phyloP scores from a whole-genome alignment of 1,284 basidiomycete species.

The Cryptococcus hybrid region DNA sequence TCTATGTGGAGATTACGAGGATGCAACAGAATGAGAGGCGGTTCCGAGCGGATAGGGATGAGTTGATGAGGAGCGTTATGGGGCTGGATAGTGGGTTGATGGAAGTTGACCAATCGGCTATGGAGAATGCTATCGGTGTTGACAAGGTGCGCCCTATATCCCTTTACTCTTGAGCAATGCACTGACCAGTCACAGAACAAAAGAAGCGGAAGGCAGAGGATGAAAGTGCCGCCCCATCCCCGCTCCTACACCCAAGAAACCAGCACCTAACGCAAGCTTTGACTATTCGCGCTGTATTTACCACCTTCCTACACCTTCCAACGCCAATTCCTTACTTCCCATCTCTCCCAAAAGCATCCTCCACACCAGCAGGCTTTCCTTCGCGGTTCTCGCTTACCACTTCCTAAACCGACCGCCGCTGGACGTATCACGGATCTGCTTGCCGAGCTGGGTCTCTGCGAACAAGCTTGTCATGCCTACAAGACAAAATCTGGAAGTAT shows the following conservation, averaged over 20 bases:
- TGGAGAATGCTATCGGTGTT: slow-evolving; percentile 47
- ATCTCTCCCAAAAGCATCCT: slow-evolving; percentile 40
- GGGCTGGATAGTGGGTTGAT: slow-evolving; percentile 82
- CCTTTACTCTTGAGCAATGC: not conserved
- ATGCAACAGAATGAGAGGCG: slow-evolving; percentile 88
- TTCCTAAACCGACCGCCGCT: slow-evolving; percentile 69
- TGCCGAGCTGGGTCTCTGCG: slow-evolving; percentile 69
- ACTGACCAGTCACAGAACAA: slow-evolving; percentile 26
- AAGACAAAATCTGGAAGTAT: slow-evolving; percentile 65
- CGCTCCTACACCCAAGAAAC: slow-evolving; percentile 31
- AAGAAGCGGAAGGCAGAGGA: slow-evolving; percentile 47
- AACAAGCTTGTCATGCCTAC: slow-evolving; percentile 88
- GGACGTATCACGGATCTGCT: slow-evolving; percentile 70
- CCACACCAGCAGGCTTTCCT: slow-evolving; percentile 70
- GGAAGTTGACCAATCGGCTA: slow-evolving; percentile 51
- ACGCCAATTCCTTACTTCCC: slow-evolving; percentile 25
- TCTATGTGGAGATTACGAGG: slow-evolving; percentile 91
- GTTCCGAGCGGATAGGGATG: slow-evolving; percentile 87
- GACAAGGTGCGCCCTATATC: slow-evolving; percentile 28
- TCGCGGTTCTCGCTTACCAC: slow-evolving; percentile 76
- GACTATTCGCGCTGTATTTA: slow-evolving; percentile 45
- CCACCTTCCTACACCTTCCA: slow-evolving; percentile 26
- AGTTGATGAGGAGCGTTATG: slow-evolving; percentile 77
- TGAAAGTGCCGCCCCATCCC: slow-evolving; percentile 10
- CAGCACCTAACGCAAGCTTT: slow-evolving; percentile 8